A percentile compares a stretch with the other conserved stretches of the same genome.
These are phyloP conservation scores for Kwoniella heveanensis DNA, from an alignment of 768 basidiomycete genomes.

Conservation along the genomic window DNA sequence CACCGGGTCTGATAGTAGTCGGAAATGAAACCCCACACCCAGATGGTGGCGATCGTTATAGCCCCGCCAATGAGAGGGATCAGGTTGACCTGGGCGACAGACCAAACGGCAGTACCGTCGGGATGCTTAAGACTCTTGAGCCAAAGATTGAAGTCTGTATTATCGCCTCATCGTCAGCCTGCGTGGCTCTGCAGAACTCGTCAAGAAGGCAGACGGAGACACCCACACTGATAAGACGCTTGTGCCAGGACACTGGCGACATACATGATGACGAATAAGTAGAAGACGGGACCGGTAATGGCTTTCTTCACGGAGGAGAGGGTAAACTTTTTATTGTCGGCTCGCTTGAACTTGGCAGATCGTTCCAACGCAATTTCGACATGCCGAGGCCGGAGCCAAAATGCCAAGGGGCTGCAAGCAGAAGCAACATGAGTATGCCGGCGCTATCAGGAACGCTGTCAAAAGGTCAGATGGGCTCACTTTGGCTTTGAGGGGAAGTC, in stretches of 20 bases:
- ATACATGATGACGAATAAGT: conserved; percentile 44
- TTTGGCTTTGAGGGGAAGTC: conserved; percentile 49
- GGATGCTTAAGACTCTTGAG: conserved; percentile 38
- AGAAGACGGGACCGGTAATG: conserved; percentile 41
- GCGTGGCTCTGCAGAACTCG: no score
- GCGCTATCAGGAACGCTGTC: no score
- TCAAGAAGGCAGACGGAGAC: no score
- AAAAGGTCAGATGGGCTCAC: conserved; percentile 18
- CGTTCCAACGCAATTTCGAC: conserved; percentile 36
- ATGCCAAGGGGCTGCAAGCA: conserved; percentile 33
- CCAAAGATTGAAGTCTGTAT: conserved; percentile 46
- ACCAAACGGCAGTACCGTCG: conserved; percentile 21
- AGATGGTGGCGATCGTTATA: conserved; percentile 39
- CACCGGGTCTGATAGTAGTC: conserved; percentile 43
- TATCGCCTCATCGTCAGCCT: not conserved
- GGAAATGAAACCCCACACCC: conserved; percentile 40
- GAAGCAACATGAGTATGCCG: not conserved
- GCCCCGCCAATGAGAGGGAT: conserved; percentile 28
- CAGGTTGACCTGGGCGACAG: conserved; percentile 19
- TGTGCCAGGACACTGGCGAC: conserved; percentile 41
- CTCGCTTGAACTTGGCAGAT: conserved; percentile 36
- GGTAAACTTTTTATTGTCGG: conserved; percentile 45
- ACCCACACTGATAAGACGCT: conserved; percentile 39
- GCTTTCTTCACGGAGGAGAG: conserved; percentile 34
- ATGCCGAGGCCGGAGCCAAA: conserved; percentile 44